phyloP scores from a whole-genome alignment of 1,284 basidiomycete species.

The Rhodotorula glutinis region DNA sequence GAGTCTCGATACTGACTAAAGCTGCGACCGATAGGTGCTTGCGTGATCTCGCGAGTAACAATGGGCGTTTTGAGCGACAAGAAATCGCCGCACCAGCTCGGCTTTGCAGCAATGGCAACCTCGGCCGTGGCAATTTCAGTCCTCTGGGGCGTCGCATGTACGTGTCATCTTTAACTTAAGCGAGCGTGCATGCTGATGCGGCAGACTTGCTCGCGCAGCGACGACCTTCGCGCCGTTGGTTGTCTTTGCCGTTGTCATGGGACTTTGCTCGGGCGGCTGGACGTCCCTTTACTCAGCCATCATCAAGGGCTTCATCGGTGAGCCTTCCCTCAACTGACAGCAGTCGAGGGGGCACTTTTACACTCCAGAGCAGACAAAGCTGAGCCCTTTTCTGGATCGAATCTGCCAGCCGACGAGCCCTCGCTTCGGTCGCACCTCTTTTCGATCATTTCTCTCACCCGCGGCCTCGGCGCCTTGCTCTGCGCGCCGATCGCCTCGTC shows the following conservation, averaged over 20 bases:
- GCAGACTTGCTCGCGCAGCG: constrained; percentile 29
- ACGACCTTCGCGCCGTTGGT: constrained; percentile 48
- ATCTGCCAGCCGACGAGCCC: constrained; percentile 50
- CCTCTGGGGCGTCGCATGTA: constrained; percentile 50
- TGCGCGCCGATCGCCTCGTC: constrained; percentile 52
- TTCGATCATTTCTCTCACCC: constrained; percentile 50
- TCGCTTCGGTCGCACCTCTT: constrained; percentile 48
- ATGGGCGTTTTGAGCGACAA: constrained; percentile 51
- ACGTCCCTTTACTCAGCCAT: constrained; percentile 49
- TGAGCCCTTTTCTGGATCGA: too few species aligned
- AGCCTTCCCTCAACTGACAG: too few species aligned
- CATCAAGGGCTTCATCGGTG: constrained; percentile 42
- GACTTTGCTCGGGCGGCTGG: constrained; percentile 50
- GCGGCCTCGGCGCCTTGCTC: constrained; percentile 53
- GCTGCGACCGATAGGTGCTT: constrained; percentile 43
- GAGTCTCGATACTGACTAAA: too few species aligned
- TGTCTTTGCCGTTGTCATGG: constrained; percentile 49
- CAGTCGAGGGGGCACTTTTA: too few species aligned
- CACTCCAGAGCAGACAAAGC: too few species aligned
- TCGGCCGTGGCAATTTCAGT: constrained; percentile 49
- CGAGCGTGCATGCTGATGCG: too few species aligned
- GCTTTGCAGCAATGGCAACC: constrained; percentile 43
- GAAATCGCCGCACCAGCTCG: constrained; percentile 49
- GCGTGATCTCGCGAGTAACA: constrained; percentile 47
- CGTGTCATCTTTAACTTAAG: background rate